Evolutionary conservation across 2,329 filamentous ascomycete species (phyloP).

Genomic region (Fusarium napiforme): DNA sequence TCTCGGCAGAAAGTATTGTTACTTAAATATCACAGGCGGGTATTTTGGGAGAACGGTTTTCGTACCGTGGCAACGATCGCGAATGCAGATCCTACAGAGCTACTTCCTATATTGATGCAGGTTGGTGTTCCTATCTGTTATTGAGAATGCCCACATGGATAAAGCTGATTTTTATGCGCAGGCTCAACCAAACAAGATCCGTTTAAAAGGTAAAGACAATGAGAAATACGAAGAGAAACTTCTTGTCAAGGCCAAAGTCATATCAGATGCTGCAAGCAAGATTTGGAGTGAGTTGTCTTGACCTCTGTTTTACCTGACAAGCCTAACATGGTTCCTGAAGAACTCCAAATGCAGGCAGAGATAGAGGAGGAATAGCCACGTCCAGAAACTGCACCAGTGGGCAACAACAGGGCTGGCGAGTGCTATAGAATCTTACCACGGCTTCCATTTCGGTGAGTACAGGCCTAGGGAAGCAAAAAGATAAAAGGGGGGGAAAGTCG

Average conservation of each 20-base stretch:
- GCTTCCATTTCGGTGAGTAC: neutral
- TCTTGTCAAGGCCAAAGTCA: conserved; percentile 72
- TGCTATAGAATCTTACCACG: neutral
- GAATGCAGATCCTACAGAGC: conserved; percentile 73
- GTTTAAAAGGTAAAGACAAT: conserved; percentile 64
- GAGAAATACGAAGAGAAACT: conserved; percentile 72
- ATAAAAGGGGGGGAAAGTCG: conserved; percentile 9
- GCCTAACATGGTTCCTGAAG: conserved; percentile 45
- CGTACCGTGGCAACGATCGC: conserved; percentile 74
- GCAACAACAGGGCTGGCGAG: neutral
- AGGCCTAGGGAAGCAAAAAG: conserved; percentile 22
- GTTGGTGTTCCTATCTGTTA: conserved; percentile 51
- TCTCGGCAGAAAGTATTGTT: neutral
- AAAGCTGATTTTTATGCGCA: conserved; percentile 44
- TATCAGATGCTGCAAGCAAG: conserved; percentile 74
- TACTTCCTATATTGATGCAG: conserved; percentile 78
- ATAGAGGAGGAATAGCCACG: conserved; percentile 55
- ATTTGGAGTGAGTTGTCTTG: conserved; percentile 68
- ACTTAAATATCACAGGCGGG: conserved; percentile 49
- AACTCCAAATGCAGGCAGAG: conserved; percentile 63
- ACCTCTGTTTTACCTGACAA: neutral
- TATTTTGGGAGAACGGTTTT: conserved; percentile 83
- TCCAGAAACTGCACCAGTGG: neutral
- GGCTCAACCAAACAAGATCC: conserved; percentile 74
- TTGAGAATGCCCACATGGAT: neutral